Evolutionary conservation across 768 basidiomycete genomes (phyloP).

Genomic region (Termitomyces sp.): DNA sequence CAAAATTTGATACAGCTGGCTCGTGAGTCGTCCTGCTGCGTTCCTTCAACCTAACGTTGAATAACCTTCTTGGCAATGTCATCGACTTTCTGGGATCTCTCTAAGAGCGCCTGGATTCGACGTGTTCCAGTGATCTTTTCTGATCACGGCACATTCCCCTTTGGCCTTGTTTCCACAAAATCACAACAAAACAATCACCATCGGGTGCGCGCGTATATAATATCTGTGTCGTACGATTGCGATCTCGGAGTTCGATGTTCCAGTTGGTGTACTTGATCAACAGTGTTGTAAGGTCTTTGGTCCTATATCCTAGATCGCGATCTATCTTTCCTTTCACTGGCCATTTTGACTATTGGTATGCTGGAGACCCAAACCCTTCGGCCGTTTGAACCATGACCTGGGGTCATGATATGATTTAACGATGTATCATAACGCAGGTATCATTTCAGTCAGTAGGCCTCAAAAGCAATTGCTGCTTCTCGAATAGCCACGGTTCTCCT

Average conservation of each 20-base stretch:
- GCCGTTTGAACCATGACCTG: too few species aligned
- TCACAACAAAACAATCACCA: background rate
- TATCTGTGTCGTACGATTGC: background rate
- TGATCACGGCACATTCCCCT: background rate
- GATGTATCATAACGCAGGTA: background rate
- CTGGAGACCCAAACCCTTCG: too few species aligned
- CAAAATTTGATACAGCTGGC: too few species aligned
- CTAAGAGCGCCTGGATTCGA: background rate
- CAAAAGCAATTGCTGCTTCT: too few species aligned
- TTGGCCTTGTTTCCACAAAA: background rate
- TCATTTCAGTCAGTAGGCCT: background rate
- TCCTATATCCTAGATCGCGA: too few species aligned
- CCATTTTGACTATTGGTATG: too few species aligned
- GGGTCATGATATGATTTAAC: too few species aligned
- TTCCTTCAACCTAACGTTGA: too few species aligned
- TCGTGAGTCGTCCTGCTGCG: too few species aligned
- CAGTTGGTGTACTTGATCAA: too few species aligned
- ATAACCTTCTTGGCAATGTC: background rate
- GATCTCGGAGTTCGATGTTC: background rate
- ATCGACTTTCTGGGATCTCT: background rate
- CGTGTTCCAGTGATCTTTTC: background rate
- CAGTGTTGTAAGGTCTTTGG: background rate
- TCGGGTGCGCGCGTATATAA: background rate
- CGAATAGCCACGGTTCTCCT: background rate
- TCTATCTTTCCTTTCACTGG: too few species aligned